phyloP scores from a whole-genome alignment of 2,329 filamentous ascomycete species.

The Colletotrichum ledebouriae region DNA sequence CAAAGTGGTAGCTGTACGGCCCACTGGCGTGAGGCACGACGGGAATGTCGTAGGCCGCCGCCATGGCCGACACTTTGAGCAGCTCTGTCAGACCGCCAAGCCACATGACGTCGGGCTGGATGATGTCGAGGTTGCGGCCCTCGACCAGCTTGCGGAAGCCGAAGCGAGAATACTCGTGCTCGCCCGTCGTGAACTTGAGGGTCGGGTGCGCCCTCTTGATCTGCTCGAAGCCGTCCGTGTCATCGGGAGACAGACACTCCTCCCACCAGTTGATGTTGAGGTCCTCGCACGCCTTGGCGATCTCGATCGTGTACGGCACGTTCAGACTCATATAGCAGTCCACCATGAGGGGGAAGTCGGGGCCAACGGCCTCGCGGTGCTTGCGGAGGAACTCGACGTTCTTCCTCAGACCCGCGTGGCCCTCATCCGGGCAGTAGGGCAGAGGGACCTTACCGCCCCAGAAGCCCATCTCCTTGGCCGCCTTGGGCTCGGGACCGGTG shows the following conservation, averaged over 20 bases:
- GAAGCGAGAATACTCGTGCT: constrained; percentile 95
- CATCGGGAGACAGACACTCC: constrained; percentile 91
- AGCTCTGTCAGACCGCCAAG: constrained; percentile 93
- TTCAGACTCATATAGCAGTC: constrained; percentile 98
- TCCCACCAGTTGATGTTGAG: constrained; percentile 98
- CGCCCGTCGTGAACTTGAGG: constrained; percentile 94
- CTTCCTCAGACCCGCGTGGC: constrained; percentile 83
- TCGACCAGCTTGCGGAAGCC: constrained; percentile 96
- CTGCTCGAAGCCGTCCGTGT: constrained; percentile 89
- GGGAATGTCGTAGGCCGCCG: constrained; percentile 92
- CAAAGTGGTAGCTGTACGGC: constrained; percentile 96
- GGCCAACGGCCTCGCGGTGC: constrained; percentile 86
- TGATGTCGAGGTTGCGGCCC: constrained; percentile 90
- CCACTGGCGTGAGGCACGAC: constrained; percentile 96
- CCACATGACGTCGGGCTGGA: constrained; percentile 99
- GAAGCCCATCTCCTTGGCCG: constrained; percentile 89
- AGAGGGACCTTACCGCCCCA: constrained; percentile 91
- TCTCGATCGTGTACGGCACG: constrained; percentile 91
- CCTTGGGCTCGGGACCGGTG: constrained; percentile 86
- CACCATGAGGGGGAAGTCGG: constrained; percentile 93
- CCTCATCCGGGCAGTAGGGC: constrained; percentile 91
- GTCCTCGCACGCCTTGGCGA: constrained; percentile 85
- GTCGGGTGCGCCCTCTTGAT: constrained; percentile 92
- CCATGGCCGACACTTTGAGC: constrained; percentile 89
- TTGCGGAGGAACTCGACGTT: constrained; percentile 90